Evolutionary conservation across 192 early-diverging fungal species (phyloP).

Genomic region (Coemansia sp.): DNA sequence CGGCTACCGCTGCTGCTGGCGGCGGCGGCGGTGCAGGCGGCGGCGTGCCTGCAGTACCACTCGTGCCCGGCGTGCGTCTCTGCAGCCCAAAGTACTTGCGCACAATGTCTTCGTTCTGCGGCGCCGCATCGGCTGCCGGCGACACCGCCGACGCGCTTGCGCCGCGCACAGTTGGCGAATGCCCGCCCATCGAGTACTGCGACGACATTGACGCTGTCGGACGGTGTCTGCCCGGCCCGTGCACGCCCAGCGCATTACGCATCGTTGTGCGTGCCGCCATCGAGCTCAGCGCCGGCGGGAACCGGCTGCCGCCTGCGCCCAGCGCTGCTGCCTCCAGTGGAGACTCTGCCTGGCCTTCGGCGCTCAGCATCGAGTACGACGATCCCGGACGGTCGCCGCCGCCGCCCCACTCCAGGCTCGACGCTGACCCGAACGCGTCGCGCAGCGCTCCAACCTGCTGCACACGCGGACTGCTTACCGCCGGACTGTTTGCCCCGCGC

Average conservation of each 20-base stretch:
- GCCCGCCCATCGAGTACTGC: conserved; percentile 33
- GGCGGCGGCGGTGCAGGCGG: not conserved
- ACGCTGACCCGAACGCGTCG: conserved; percentile 46
- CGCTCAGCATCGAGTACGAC: conserved; percentile 40
- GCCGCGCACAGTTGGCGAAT: conserved; percentile 29
- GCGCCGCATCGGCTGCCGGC: conserved; percentile 1
- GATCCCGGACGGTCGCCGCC: conserved; percentile 44
- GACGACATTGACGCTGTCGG: conserved; percentile 46
- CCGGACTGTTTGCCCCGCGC: conserved; percentile 13
- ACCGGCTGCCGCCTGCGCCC: conserved; percentile 18
- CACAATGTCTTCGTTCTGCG: conserved; percentile 51
- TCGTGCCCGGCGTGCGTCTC: conserved; percentile 11
- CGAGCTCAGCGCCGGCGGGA: conserved; percentile 40
- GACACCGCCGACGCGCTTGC: conserved; percentile 14
- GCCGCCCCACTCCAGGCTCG: conserved; percentile 42
- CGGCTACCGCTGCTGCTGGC: not conserved
- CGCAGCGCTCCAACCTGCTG: conserved; percentile 34
- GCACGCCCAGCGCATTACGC: conserved; percentile 27
- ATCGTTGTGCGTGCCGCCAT: conserved; percentile 34
- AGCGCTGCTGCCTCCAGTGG: conserved; percentile 36
- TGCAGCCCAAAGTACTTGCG: conserved; percentile 52
- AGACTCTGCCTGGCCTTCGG: conserved; percentile 39
- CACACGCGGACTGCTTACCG: conserved; percentile 21
- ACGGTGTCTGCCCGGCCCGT: conserved; percentile 34
- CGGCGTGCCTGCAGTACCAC: not conserved